A percentile compares a stretch with the other conserved stretches of the same genome.
Evolutionary conservation across 140 eudicot genomes (phyloP).

Genomic region (Erigeron philadelphicus): DNA sequence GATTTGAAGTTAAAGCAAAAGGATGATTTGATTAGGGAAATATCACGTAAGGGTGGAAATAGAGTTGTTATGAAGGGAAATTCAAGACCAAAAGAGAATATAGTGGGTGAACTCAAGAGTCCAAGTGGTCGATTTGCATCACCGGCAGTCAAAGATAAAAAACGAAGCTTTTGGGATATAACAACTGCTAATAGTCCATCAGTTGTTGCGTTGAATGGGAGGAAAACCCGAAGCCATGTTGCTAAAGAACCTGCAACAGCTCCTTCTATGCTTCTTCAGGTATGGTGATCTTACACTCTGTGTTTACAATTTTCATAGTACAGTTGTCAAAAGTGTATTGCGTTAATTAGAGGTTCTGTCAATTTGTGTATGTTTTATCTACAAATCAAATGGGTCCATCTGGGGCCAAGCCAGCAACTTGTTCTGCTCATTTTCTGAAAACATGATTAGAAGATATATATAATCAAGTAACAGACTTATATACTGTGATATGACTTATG

Average conservation of each 20-base stretch:
- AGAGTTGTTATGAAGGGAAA: constrained; percentile 40
- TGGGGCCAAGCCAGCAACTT: too few relatives aligned
- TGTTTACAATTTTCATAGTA: background rate
- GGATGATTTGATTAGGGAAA: constrained; percentile 57
- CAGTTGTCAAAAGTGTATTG: background rate
- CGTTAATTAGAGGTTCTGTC: too few relatives aligned
- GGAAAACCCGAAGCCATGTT: constrained; percentile 75
- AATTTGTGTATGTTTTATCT: too few relatives aligned
- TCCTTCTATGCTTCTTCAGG: constrained; percentile 93
- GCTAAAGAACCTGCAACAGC: constrained; percentile 42
- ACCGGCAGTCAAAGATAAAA: constrained; percentile 64
- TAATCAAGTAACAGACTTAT: too few relatives aligned
- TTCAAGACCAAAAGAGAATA: constrained; percentile 44
- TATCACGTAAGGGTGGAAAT: constrained; percentile 44
- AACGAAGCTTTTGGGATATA: constrained; percentile 81
- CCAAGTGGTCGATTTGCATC: constrained; percentile 58
- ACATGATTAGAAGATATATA: too few relatives aligned
- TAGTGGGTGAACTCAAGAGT: constrained; percentile 52
- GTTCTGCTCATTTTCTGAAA: too few relatives aligned
- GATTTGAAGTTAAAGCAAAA: constrained; percentile 57
- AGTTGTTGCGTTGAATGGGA: constrained; percentile 49
- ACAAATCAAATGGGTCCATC: too few relatives aligned
- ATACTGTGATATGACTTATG: too few relatives aligned
- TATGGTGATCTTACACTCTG: constrained; percentile 17
- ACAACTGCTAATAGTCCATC: constrained; percentile 82